Percentiles rank a stretch among this genome's conserved stretches.
Evolutionary conservation across 371 early-diverging fungal genomes (phyloP).

Genomic region (Mucor circinelloides): DNA sequence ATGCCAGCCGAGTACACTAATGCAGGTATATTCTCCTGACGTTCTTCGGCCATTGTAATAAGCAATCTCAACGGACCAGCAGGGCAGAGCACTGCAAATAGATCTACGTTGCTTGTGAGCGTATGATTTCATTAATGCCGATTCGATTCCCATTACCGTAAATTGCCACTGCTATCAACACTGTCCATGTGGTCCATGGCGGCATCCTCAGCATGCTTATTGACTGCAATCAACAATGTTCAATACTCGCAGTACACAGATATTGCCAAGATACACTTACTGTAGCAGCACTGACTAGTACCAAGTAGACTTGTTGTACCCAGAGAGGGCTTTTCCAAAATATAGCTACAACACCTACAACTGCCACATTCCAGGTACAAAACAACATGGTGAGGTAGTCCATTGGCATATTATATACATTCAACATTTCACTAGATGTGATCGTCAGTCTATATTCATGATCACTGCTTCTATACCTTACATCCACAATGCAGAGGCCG

Average conservation of each 20-base stretch:
- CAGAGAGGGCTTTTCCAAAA: conserved; percentile 30
- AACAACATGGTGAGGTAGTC: conserved; percentile 21
- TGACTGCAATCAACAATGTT: conserved; percentile 1
- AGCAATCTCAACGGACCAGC: conserved; percentile 19
- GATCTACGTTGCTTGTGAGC: not conserved
- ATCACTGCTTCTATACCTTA: not conserved
- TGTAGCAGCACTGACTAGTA: conserved; percentile 23
- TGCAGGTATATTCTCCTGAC: conserved; percentile 26
- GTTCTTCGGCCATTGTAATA: conserved; percentile 23
- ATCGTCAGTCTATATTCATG: not conserved
- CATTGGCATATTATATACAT: conserved; percentile 13
- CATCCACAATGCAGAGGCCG: conserved; percentile 23
- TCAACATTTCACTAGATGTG: conserved; percentile 21
- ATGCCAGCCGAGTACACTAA: conserved; percentile 28
- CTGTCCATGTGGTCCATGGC: conserved; percentile 29
- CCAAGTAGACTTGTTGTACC: conserved; percentile 28
- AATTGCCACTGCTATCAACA: conserved; percentile 25
- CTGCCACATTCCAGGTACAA: conserved; percentile 24
- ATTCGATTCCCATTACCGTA: conserved; percentile 10
- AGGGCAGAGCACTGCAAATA: conserved; percentile 29
- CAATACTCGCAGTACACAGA: not conserved
- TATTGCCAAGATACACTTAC: not conserved
- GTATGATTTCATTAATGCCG: not conserved
- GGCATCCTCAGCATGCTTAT: conserved; percentile 27
- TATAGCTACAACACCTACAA: conserved; percentile 24